These are phyloP conservation scores for Chaetomium cochliodes DNA, from an alignment of 495 filamentous ascomycete genomes.

Conservation along the genomic window DNA sequence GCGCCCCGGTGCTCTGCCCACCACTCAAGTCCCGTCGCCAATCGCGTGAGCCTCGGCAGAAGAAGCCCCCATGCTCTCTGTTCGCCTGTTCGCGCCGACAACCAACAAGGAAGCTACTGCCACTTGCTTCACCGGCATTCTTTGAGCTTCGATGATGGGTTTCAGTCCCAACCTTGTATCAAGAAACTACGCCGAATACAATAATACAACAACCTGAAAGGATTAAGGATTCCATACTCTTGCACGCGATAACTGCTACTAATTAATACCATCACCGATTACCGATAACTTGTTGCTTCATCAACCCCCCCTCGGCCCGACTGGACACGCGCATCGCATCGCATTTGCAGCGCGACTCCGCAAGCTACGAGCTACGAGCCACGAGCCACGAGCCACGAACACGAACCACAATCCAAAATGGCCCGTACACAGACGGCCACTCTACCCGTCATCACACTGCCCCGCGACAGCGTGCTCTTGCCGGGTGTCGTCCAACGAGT, in stretches of 20 bases:
- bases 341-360: too few relatives aligned
- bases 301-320: neutral
- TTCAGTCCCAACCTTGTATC: neutral
- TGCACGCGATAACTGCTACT: too few relatives aligned
- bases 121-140: conserved; percentile 2
- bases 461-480: conserved; percentile 71
- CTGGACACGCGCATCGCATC: too few relatives aligned
- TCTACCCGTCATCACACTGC: conserved; percentile 73
- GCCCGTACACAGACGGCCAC: conserved; percentile 39
- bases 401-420: conserved; percentile 18
- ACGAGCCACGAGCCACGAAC: too few relatives aligned
- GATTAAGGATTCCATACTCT: too few relatives aligned
- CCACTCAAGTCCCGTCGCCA: neutral
- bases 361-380: neutral
- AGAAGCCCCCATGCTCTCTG: neutral
- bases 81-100: conserved; percentile 4
- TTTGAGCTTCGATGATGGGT: conserved; percentile 3
- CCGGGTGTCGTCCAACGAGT: conserved; percentile 78
- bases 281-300: neutral
- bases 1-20: neutral
- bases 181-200: neutral
- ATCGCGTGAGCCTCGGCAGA: conserved; percentile 18
- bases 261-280: neutral
- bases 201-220: neutral
- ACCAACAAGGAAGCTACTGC: neutral